Percentiles rank a stretch among this genome's conserved stretches.
Evolutionary conservation across 1,284 basidiomycete genomes (phyloP).

Genomic region (Schizophyllum amplum): DNA sequence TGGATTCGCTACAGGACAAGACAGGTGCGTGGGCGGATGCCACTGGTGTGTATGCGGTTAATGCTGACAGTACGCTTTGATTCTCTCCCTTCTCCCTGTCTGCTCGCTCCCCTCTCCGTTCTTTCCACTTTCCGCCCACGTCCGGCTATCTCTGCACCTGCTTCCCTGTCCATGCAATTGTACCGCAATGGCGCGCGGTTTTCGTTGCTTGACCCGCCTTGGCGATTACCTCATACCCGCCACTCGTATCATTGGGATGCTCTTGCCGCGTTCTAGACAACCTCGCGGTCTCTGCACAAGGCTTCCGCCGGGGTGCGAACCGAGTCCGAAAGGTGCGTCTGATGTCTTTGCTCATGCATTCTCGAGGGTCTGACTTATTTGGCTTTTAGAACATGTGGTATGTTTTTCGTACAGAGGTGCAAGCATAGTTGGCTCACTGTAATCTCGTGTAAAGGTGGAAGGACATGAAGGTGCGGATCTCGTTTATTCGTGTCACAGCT

Average conservation of each 20-base stretch:
- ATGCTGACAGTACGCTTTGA: too few relatives aligned
- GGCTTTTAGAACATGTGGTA: constrained; percentile 75
- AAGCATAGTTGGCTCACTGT: constrained; percentile 57
- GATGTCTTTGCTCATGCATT: constrained; percentile 5
- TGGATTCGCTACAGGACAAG: constrained; percentile 96
- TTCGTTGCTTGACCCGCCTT: not conserved
- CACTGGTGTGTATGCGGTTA: too few relatives aligned
- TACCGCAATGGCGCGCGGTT: not conserved
- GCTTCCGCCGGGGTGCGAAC: constrained; percentile 95
- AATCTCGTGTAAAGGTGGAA: constrained; percentile 69
- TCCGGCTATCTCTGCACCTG: not conserved
- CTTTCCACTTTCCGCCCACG: constrained; percentile 1
- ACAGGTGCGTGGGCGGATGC: constrained; percentile 88
- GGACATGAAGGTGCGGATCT: constrained; percentile 80
- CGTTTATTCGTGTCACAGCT: constrained; percentile 1
- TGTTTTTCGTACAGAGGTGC: constrained; percentile 62
- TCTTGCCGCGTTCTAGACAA: constrained; percentile 54
- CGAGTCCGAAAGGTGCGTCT: constrained; percentile 91
- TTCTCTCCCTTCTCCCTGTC: constrained; percentile 1
- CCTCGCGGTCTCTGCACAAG: constrained; percentile 97
- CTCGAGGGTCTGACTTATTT: constrained; percentile 15
- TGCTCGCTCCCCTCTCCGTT: not conserved
- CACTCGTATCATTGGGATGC: not conserved
- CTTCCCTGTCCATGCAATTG: constrained; percentile 1
- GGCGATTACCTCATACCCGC: too few relatives aligned